Evolutionary conservation across 2,329 filamentous ascomycete species (phyloP).

Genomic region (Akanthomyces uredinophilus): DNA sequence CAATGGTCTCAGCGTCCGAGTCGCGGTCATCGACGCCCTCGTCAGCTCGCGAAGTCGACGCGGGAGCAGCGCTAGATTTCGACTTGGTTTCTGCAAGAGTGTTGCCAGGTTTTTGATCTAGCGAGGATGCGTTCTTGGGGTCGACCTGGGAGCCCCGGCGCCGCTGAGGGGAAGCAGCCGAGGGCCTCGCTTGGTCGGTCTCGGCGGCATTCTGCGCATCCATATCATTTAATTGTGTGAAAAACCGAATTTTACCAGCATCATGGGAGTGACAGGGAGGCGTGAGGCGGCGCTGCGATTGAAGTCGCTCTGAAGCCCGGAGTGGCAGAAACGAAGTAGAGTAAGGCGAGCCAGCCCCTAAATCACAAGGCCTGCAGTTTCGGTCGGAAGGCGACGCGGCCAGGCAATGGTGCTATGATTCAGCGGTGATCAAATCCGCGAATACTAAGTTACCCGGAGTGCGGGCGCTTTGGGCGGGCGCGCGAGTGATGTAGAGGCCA

Average conservation of each 20-base stretch:
- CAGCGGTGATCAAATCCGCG: not conserved
- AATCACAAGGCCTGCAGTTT: not conserved
- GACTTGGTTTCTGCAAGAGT: conserved; percentile 17
- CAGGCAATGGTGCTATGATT: not conserved
- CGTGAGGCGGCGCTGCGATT: conserved; percentile 17
- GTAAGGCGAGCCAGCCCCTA: conserved; percentile 11
- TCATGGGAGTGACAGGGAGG: conserved; percentile 37
- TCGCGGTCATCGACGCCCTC: conserved; percentile 51
- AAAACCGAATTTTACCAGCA: conserved; percentile 50
- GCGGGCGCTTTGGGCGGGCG: not conserved
- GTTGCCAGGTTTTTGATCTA: conserved; percentile 11
- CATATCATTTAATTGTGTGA: conserved; percentile 58
- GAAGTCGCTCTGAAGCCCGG: not conserved
- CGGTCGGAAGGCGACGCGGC: not conserved
- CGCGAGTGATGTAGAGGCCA: not conserved
- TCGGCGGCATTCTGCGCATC: conserved; percentile 64
- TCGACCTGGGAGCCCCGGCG: conserved; percentile 15
- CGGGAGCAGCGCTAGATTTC: conserved; percentile 24
- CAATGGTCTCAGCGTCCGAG: conserved; percentile 69
- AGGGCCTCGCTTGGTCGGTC: conserved; percentile 55
- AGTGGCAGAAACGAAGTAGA: not conserved
- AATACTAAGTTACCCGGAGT: not conserved
- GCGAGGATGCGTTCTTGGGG: conserved; percentile 1
- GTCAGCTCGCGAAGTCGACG: conserved; percentile 28
- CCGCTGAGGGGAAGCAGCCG: conserved; percentile 46